phyloP scores from a whole-genome alignment of 1,139 yeast species.

The Saccharomycopsis hybrid region DNA sequence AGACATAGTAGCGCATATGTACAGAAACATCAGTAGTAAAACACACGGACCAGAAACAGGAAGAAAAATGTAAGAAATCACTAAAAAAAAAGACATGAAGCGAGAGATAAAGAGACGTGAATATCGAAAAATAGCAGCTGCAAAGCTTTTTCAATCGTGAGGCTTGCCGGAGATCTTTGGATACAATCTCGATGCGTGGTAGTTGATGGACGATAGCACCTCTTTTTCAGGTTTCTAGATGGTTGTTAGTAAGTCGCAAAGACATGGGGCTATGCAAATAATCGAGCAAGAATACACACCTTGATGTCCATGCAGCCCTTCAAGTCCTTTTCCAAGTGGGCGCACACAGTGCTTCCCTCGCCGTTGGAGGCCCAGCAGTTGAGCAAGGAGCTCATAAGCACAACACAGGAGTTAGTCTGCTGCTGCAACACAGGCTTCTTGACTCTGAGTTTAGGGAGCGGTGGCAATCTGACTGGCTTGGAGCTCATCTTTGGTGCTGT shows the following conservation, averaged over 20 bases:
- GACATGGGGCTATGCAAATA: neutral
- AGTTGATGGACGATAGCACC: constrained; percentile 57
- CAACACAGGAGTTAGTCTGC: constrained; percentile 64
- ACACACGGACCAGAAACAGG: too few relatives aligned
- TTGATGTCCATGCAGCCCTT: constrained; percentile 46
- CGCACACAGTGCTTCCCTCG: constrained; percentile 68
- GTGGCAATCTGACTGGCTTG: constrained; percentile 50
- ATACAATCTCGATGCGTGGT: constrained; percentile 77
- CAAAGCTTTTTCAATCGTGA: constrained; percentile 45
- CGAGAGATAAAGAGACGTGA: neutral
- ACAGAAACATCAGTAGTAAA: too few relatives aligned
- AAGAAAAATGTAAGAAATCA: too few relatives aligned
- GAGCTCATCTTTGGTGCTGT: constrained; percentile 27
- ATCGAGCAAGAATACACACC: constrained; percentile 13
- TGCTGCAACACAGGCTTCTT: constrained; percentile 55
- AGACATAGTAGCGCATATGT: too few relatives aligned
- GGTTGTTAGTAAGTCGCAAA: constrained; percentile 11
- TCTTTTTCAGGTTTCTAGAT: constrained; percentile 34
- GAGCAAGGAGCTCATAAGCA: constrained; percentile 75
- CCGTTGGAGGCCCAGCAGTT: constrained; percentile 97
- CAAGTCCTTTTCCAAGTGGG: constrained; percentile 50
- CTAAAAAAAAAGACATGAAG: neutral
- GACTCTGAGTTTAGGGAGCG: constrained; percentile 68
- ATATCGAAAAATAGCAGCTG: neutral
- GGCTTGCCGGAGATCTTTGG: constrained; percentile 73